Evolutionary conservation across 306 rosid genomes (phyloP).

Genomic region (Erythrophleum fordii): DNA sequence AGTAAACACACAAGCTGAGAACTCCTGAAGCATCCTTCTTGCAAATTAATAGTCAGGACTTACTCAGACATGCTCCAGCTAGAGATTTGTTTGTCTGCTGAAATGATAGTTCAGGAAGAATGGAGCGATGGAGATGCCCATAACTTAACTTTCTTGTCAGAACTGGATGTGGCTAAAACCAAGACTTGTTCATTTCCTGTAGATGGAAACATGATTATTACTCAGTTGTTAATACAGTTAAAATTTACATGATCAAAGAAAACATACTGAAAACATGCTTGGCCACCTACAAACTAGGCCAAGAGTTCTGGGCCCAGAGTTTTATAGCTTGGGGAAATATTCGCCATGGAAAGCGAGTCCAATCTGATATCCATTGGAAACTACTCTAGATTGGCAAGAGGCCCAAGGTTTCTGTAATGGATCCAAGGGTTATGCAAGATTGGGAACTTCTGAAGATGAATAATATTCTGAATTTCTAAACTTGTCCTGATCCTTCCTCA

Average conservation of each 20-base stretch:
- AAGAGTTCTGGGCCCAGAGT: too few relatives aligned
- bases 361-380: too few relatives aligned
- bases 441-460: too few relatives aligned
- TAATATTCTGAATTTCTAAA: too few relatives aligned
- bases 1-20: constrained; percentile 32
- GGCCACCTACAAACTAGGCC: too few relatives aligned
- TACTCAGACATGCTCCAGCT: constrained; percentile 24
- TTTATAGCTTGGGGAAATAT: too few relatives aligned
- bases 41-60: constrained; percentile 16
- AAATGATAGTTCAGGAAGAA: constrained; percentile 42
- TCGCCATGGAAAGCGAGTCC: too few relatives aligned
- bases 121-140: constrained; percentile 79
- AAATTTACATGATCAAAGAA: not conserved
- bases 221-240: not conserved
- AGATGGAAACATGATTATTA: not conserved
- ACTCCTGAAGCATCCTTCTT: constrained; percentile 34
- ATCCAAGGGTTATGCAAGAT: too few relatives aligned
- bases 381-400: too few relatives aligned
- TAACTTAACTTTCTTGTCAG: constrained; percentile 93
- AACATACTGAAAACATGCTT: not conserved
- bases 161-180: constrained; percentile 83
- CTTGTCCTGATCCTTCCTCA: too few relatives aligned
- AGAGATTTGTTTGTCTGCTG: constrained; percentile 15
- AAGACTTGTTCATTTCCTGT: constrained; percentile 63
- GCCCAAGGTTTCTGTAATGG: too few relatives aligned